Evolutionary conservation across 257 asterid genomes (phyloP).

Genomic region (Nicotiana noctiflora): DNA sequence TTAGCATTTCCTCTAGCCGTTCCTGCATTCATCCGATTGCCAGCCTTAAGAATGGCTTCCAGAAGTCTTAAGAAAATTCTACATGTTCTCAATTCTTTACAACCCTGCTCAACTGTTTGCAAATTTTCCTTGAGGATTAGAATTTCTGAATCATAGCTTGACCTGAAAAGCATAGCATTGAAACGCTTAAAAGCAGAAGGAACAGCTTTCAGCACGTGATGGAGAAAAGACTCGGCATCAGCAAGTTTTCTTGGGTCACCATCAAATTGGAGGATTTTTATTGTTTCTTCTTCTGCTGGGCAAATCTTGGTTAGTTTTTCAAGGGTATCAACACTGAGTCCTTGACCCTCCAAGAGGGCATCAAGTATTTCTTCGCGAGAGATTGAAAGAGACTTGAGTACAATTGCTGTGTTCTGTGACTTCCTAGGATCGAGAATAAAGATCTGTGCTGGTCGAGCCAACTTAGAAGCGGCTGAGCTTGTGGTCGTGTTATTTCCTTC

Average conservation of each 20-base stretch:
- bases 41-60: constrained; percentile 86
- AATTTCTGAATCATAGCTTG: constrained; percentile 61
- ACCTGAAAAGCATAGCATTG: constrained; percentile 64
- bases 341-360: constrained; percentile 56
- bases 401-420: constrained; percentile 76
- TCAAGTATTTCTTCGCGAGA: constrained; percentile 60
- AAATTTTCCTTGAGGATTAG: constrained; percentile 56
- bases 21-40: constrained; percentile 80
- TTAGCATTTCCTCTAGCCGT: constrained; percentile 74
- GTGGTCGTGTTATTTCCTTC: constrained; percentile 20
- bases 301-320: constrained; percentile 65
- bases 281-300: constrained; percentile 65
- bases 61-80: constrained; percentile 65
- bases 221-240: constrained; percentile 75
- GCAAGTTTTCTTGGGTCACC: constrained; percentile 65
- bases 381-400: constrained; percentile 55
- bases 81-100: constrained; percentile 52
- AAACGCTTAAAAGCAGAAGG: constrained; percentile 66
- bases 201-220: constrained; percentile 55
- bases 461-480: constrained; percentile 19
- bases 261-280: constrained; percentile 45
- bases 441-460: constrained; percentile 34
- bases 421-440: constrained; percentile 70
- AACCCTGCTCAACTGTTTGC: constrained; percentile 57
- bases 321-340: constrained; percentile 53